Conservation (phyloP, 306 rosid genomes). For the Sophora flavescens region DNA sequence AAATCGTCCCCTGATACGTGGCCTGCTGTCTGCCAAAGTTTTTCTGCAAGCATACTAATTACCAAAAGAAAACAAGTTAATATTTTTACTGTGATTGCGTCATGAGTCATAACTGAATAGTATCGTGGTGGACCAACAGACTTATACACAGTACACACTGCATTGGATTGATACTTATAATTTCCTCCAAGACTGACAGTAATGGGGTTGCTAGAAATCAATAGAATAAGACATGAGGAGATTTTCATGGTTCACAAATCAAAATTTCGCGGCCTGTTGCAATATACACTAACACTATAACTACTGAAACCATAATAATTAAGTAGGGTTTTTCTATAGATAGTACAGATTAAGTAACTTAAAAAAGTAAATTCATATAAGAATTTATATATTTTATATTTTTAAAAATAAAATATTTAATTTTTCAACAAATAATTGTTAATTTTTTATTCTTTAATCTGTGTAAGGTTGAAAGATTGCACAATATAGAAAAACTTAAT, state of each 20-base stretch:
- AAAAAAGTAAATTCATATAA: too few relatives aligned
- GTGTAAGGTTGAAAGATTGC: too few relatives aligned
- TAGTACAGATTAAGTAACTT: too few relatives aligned
- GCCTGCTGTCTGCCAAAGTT: conserved; percentile 91
- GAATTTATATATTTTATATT: too few relatives aligned
- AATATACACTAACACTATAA: conserved; percentile 26
- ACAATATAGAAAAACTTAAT: too few relatives aligned
- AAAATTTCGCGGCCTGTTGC: conserved; percentile 1
- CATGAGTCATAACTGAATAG: conserved; percentile 6
- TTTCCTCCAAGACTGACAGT: neutral
- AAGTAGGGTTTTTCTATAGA: too few relatives aligned
- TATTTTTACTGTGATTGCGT: conserved; percentile 1
- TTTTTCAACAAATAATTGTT: too few relatives aligned
- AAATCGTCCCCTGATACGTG: conserved; percentile 90
- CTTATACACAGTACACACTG: conserved; percentile 7
- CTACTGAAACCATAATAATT: too few relatives aligned
- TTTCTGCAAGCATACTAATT: conserved; percentile 90
- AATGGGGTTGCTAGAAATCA: conserved; percentile 14
- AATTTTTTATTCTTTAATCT: too few relatives aligned
- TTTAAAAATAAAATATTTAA: too few relatives aligned
- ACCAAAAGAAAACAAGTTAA: conserved; percentile 25
- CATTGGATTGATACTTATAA: conserved; percentile 29
- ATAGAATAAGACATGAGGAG: conserved; percentile 33
- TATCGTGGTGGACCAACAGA: conserved; percentile 29
- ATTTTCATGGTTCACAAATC: conserved; percentile 30